Base-by-base conservation (phyloP, 192 early-diverging fungal genomes). In the Backusella parvicylindrica region DNA sequence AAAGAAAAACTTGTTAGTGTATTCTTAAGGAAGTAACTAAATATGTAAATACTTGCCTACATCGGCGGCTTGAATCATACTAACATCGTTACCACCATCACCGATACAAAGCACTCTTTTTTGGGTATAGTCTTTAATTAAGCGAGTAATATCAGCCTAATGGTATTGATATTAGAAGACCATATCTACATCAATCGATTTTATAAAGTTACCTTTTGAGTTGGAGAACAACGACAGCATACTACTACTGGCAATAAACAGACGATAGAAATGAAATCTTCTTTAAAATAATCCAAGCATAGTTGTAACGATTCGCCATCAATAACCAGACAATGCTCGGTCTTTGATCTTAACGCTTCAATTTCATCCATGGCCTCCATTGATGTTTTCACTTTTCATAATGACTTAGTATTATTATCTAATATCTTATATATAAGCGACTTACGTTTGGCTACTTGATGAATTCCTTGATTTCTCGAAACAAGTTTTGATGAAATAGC, bases 31-130 rank as follows among this genome's bases (percentile, higher is more conserved):
- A n/a, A n/a, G n/a, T n/a, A n/a, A n/a, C n/a, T n/a, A n/a, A n/a
- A n/a, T n/a, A n/a, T n/a, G n/a, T 28, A 28, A 6, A 35, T 56
- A 35, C 77, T 76, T 79, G 75, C 81, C 86, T 21, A 99, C 95
- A 79, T 99, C 91, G 0, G 97, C 97, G 0, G 94, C 92, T 77
- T 96, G 95, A 73, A 99, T 99, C 97, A 99, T 99, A 36, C 91
- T 92, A 41, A 99, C 96, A 78, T 99, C 97, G 75, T 99, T 99
- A 64, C 95, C 97, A 64, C 97, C 97, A 80, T 99, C 97, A 63
- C 97, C 97, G 64, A 99, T 96, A 60, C 94, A 94, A 73, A 93
- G 89, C 30, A 94, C 92, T 1, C 95, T 87, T 72, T 93, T 92
- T 41, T 88, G 81, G 1, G 93, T 93, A 50, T 85, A 86, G 3